Conservation (phyloP, 352 stramenopile species). For the Pythium grandisporangium region DNA sequence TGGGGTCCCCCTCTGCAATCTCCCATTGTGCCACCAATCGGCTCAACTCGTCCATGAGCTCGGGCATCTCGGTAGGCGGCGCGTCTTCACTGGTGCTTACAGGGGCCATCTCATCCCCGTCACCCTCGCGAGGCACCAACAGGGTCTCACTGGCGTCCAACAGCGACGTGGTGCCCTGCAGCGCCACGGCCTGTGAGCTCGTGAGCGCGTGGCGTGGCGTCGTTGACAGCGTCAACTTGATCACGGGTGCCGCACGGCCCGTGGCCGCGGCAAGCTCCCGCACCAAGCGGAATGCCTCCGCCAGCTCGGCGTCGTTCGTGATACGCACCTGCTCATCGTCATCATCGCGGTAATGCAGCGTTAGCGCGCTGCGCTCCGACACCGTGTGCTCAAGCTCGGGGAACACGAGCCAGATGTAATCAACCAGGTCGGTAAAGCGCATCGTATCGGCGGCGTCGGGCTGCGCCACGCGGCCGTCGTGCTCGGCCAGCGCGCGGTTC, state of each 20-base stretch:
- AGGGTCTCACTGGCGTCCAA: no score
- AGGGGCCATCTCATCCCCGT: no score
- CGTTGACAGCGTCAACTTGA: conserved; percentile 61
- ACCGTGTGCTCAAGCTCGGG: conserved; percentile 26
- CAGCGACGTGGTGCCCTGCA: no score
- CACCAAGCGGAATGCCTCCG: conserved; percentile 73
- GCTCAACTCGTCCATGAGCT: conserved; percentile 68
- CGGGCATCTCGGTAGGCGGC: conserved; percentile 54
- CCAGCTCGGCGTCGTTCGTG: conserved; percentile 73
- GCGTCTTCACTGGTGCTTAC: no score
- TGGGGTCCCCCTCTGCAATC: conserved; percentile 28
- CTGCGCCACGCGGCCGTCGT: conserved; percentile 25
- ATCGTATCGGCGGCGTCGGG: conserved; percentile 24
- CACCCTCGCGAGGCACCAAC: no score
- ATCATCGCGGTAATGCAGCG: conserved; percentile 80
- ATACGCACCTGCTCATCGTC: conserved; percentile 77
- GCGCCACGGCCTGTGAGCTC: conserved; percentile 16
- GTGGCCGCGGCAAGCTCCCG: conserved; percentile 41
- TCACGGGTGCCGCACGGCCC: conserved; percentile 30
- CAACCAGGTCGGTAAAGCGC: conserved; percentile 45
- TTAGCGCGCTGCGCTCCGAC: conserved; percentile 22
- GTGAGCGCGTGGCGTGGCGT: conserved; percentile 13
- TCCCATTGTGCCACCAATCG: conserved; percentile 74
- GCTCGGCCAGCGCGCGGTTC: conserved; percentile 39
- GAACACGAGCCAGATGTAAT: conserved; percentile 68